Evolutionary conservation across 257 asterid species (phyloP), one percentile per base, ranked within the genome.

Genomic region (Scutellaria barbata): DNA sequence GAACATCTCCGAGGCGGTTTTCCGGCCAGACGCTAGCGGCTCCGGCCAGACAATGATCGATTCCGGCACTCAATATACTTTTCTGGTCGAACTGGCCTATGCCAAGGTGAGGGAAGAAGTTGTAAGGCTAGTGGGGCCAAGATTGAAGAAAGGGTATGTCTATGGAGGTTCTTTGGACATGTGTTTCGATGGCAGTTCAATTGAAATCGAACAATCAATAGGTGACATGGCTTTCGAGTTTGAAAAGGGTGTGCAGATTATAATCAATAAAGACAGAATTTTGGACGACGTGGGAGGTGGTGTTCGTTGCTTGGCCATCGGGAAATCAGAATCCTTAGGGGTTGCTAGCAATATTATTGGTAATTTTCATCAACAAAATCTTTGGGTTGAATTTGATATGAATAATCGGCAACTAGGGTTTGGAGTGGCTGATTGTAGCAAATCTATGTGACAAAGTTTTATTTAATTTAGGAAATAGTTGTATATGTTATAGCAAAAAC

Each of bases 371-470:
- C 98, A 93, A 63, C 97, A 90, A 52, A 85, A 89, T 78, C 77
- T 63, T n/a, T 93, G 98, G 96, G 96, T 93, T 42, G 98, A 93
- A 45, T 90, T 89, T 74, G 98, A 93, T 82, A 25, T 86, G 13
- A 71, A 73, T 2, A 81, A 67, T 14, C 63, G 71, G 43, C 82
- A 88, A 76, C 83, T 90, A 14, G 97, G 98, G 9, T 87, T 93
- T 46, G 97, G 95, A 0, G 78, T 54, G 53, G 85, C 87, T 6
- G 86, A 89, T 76, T 90, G 98, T 69, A 81, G 83, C 78, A 78
- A 59, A 68, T 43, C 82, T 40, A 50, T 39, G 73, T 82, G 78
- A 73, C 2, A 17, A 11, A 5, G 42, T 20, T 66, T 78, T 61
- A 43, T 37, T 72, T 10, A n/a, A 14, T 56, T 17, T 69, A 56